A percentile compares a stretch with the other conserved stretches of the same genome.
phyloP scores from a whole-genome alignment of 1,284 basidiomycete genomes.

The Microbotryum intermedium region DNA sequence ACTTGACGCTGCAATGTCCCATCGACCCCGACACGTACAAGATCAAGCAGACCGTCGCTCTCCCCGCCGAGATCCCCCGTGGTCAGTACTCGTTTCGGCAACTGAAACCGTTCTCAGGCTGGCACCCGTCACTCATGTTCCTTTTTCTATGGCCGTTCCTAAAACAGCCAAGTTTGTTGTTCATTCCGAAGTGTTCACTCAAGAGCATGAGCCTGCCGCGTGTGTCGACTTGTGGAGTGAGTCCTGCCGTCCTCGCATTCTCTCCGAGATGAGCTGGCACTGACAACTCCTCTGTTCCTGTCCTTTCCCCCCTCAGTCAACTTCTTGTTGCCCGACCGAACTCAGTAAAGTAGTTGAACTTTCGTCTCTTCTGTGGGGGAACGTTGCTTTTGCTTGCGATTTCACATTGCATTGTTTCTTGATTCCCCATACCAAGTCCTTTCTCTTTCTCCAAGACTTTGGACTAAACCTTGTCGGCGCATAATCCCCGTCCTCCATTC shows the following conservation, averaged over 20 bases:
- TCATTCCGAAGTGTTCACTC: constrained; percentile 61
- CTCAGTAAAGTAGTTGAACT: background rate
- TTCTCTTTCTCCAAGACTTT: background rate
- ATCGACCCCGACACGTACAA: constrained; percentile 60
- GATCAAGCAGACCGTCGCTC: constrained; percentile 65
- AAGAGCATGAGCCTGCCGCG: constrained; percentile 65
- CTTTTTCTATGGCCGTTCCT: constrained; percentile 8
- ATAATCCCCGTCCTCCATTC: background rate
- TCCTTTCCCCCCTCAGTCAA: constrained; percentile 44
- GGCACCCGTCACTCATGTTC: background rate
- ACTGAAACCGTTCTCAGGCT: too few species aligned
- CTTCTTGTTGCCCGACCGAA: constrained; percentile 38
- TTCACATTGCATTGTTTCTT: too few species aligned
- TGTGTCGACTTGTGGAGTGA: constrained; percentile 58
- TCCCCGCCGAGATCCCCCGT: constrained; percentile 81
- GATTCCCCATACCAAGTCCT: background rate
- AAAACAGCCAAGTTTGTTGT: constrained; percentile 74
- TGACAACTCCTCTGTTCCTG: background rate
- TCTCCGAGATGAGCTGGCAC: background rate
- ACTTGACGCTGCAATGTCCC: constrained; percentile 67
- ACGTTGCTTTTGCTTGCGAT: background rate
- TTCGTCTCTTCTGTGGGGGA: background rate
- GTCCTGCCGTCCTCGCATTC: background rate
- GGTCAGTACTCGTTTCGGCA: constrained; percentile 47
- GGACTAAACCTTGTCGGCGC: background rate